Evolutionary conservation across 805 yeast genomes (phyloP), one percentile per base, ranked within the genome.

Genomic region (Candida taoyuanica): DNA sequence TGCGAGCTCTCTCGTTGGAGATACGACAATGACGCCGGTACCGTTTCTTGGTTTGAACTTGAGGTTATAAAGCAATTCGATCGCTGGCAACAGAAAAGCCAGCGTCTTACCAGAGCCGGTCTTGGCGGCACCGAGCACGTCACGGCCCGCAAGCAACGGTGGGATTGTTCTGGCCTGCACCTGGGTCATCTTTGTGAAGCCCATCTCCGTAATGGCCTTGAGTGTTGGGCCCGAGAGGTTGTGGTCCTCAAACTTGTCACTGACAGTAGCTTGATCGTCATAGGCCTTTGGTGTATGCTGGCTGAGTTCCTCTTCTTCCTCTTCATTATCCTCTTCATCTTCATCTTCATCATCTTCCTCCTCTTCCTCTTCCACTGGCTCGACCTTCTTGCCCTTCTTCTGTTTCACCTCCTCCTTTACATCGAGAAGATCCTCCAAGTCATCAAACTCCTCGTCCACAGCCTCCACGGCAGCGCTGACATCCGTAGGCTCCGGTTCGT

Each of bases 91-190:
- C 56, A 93, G 69, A 53, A 93, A 93, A 8, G 99, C 98, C 44
- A 94, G 68, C 0, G 99, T 93, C 68, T 93, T 93, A 60, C 99
- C 99, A 1, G 97, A 88, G 38, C 99, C 99, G 3, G 99, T 93
- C 67, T 89, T 91, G 40, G 99, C 99, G n/a, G 98, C 98, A 50
- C 98, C 99, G 38, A 93, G 72, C 16, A 94, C 98, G 64, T 93
- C 99, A 52, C 91, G 78, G 31, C 98, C 98, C 1, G 98, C 97
- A 47, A 94, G 66, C 46, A 93, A 70, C 9, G 98, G 98, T 6
- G 98, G 98, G 39, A 93, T 93, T 11, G 98, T 88, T 64, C 91
- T 79, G 19, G 95, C 82, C 65, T 93, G 99, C 8, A 93, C 98
- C 47, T 81, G 78, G 1, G 99, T 94, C 97, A 93, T 86, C 36